Evolutionary conservation across 192 early-diverging fungal species (phyloP).

Genomic region (Chytriomyces hyalinus): DNA sequence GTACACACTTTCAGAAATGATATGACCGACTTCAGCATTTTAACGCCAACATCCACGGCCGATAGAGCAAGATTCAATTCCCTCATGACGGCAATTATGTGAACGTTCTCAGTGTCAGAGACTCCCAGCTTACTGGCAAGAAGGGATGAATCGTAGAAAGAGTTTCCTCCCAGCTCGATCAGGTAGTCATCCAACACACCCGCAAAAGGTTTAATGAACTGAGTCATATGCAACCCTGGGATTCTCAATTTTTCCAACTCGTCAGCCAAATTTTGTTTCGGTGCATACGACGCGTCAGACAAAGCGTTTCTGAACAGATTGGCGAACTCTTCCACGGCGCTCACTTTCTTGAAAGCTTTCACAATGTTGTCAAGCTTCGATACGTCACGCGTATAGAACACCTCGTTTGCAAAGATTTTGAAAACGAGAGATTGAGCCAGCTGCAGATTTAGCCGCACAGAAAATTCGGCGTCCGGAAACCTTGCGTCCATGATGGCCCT

Average conservation of each 20-base stretch:
- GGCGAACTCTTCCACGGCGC: conserved; percentile 8
- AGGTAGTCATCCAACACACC: conserved; percentile 34
- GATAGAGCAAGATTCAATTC: conserved; percentile 29
- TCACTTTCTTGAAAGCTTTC: conserved; percentile 9
- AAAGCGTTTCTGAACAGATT: conserved; percentile 30
- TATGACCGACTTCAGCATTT: conserved; percentile 29
- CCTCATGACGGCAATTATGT: conserved; percentile 11
- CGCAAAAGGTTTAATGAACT: conserved; percentile 21
- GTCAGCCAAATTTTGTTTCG: not conserved
- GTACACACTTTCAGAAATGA: conserved; percentile 38
- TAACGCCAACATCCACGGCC: conserved; percentile 36
- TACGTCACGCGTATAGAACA: conserved; percentile 5
- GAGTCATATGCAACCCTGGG: conserved; percentile 19
- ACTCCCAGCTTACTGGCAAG: conserved; percentile 28
- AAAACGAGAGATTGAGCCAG: not conserved
- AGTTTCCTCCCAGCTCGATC: conserved; percentile 33
- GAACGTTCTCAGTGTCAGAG: not conserved
- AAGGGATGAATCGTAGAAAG: conserved; percentile 36
- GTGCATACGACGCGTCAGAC: conserved; percentile 10
- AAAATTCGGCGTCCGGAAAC: not conserved
- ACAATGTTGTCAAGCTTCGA: not conserved
- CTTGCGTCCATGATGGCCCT: conserved; percentile 30
- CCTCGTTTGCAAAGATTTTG: conserved; percentile 35
- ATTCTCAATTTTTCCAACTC: conserved; percentile 3
- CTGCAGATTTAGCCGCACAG: conserved; percentile 1